phyloP scores from a whole-genome alignment of 257 asterid species.

The Perilla frutescens region DNA sequence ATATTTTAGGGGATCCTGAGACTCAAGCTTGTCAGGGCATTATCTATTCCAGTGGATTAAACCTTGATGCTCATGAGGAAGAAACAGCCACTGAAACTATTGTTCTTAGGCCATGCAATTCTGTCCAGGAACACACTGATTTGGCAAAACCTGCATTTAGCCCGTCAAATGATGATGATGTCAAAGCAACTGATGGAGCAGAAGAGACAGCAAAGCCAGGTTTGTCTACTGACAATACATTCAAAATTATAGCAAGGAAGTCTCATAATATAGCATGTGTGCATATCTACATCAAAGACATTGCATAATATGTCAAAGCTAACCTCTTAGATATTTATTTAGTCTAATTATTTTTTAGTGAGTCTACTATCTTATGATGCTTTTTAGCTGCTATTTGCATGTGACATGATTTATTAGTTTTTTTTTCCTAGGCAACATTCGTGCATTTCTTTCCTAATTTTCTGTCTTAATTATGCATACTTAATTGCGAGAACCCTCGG shows the following conservation, averaged over 20 bases:
- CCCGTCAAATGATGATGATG: conserved; percentile 39
- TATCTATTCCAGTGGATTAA: conserved; percentile 32
- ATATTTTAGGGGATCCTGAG: conserved; percentile 42
- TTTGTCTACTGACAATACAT: conserved; percentile 39
- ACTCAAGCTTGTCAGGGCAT: conserved; percentile 39
- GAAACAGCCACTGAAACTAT: conserved; percentile 39
- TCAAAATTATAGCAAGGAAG: conserved; percentile 18
- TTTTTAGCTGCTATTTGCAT: conserved; percentile 22
- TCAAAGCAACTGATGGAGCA: conserved; percentile 38
- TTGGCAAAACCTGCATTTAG: conserved; percentile 39
- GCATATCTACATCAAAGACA: conserved; percentile 11
- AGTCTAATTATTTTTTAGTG: conserved; percentile 1
- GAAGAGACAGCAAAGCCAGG: conserved; percentile 53
- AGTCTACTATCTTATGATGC: conserved; percentile 10
- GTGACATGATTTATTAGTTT: neutral
- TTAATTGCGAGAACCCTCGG: too few relatives aligned
- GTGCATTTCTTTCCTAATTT: neutral
- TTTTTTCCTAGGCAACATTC: conserved; percentile 17
- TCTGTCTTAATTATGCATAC: neutral
- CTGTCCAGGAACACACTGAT: conserved; percentile 46
- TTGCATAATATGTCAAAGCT: conserved; percentile 6
- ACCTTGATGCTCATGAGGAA: conserved; percentile 42
- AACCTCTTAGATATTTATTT: conserved; percentile 5
- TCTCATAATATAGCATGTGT: conserved; percentile 4
- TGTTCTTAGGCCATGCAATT: conserved; percentile 58